phyloP scores from a whole-genome alignment of 495 filamentous ascomycete species.

The Neurospora terricola region DNA sequence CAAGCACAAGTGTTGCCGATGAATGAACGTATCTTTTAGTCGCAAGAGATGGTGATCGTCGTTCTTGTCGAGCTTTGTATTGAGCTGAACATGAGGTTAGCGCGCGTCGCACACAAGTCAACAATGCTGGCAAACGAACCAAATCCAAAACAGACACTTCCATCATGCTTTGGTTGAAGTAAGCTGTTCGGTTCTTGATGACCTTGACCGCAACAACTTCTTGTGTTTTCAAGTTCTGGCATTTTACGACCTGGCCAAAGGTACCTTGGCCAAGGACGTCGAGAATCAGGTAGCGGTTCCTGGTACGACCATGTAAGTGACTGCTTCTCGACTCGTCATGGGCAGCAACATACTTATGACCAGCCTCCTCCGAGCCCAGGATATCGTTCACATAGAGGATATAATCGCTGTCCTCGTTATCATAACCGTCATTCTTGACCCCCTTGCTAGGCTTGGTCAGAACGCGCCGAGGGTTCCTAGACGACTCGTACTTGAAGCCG shows the following conservation, averaged over 20 bases:
- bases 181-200: constrained; percentile 97
- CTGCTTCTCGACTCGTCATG: background rate
- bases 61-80: constrained; percentile 97
- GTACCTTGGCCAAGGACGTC: constrained; percentile 98
- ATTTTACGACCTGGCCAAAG: constrained; percentile 99
- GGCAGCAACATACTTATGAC: constrained; percentile 69
- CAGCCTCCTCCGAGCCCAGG: constrained; percentile 91
- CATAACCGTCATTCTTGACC: constrained; percentile 96
- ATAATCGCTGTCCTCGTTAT: constrained; percentile 99
- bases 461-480: constrained; percentile 91
- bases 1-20: constrained; percentile 92
- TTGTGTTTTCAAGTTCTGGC: constrained; percentile 94
- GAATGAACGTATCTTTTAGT: constrained; percentile 97
- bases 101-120: background rate
- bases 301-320: constrained; percentile 22
- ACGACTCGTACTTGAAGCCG: constrained; percentile 96
- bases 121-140: constrained; percentile 40
- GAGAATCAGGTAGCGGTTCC: constrained; percentile 95
- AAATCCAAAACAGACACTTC: constrained; percentile 96
- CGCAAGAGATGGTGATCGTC: constrained; percentile 96
- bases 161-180: constrained; percentile 99
- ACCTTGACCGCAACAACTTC: constrained; percentile 99
- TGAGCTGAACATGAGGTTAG: constrained; percentile 51
- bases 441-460: constrained; percentile 99
- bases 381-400: constrained; percentile 99